These are phyloP conservation scores for Tritrichomonas musculus DNA, from an alignment of 208 protist genomes.

Conservation along the genomic window DNA sequence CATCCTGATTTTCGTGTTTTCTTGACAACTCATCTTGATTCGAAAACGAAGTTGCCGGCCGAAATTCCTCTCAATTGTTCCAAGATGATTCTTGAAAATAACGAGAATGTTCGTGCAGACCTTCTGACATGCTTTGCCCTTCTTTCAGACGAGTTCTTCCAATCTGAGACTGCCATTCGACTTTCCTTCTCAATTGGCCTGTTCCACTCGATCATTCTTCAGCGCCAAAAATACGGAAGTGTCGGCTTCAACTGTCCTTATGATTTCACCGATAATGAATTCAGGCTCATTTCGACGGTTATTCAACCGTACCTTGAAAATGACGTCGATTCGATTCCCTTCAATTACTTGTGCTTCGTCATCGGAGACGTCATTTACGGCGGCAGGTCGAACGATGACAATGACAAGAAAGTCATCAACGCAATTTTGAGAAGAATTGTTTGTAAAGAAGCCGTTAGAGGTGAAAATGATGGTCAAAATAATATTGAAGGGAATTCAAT, in stretches of 20 bases:
- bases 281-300: conserved; percentile 83
- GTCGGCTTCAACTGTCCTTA: conserved; percentile 96
- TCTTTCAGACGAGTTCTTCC: too few species aligned
- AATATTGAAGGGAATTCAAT: too few species aligned
- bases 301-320: conserved; percentile 91
- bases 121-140: too few species aligned
- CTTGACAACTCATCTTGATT: conserved; percentile 55
- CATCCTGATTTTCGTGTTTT: conserved; percentile 60
- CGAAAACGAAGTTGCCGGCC: too few species aligned
- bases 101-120: too few species aligned
- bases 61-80: too few species aligned
- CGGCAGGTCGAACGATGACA: conserved; percentile 90
- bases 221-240: conserved; percentile 66
- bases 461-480: too few species aligned
- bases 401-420: conserved; percentile 87
- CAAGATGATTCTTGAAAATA: too few species aligned
- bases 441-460: too few species aligned
- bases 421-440: conserved; percentile 49
- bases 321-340: conserved; percentile 78
- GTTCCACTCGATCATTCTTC: conserved; percentile 95
- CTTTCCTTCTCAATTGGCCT: conserved; percentile 65
- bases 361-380: conserved; percentile 98
- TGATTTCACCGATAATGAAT: conserved; percentile 98
- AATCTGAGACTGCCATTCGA: too few species aligned
- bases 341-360: conserved; percentile 91